Evolutionary conservation across 1,139 yeast genomes (phyloP), one percentile per base, ranked within the genome.

Genomic region (Geotrichum histeridarum): DNA sequence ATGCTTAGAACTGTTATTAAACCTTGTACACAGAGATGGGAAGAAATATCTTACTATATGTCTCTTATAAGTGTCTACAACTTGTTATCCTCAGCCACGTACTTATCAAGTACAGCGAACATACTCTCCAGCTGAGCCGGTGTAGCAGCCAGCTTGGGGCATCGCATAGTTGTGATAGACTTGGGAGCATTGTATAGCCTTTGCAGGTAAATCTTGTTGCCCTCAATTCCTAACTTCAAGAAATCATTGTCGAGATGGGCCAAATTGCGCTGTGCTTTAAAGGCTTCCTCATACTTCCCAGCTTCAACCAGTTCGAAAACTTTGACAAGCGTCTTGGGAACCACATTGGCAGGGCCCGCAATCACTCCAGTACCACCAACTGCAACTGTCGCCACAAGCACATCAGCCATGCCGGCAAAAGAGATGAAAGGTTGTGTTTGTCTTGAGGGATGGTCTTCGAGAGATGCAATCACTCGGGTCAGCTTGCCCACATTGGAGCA

Each of bases 341-440:
- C 74, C 8, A 74, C 63, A 47, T 72, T 75, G 9, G 78, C 75
- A 33, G 76, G 64, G 0, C 78, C 79, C 55, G 75, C 77, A 60
- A 76, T 74, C 30, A 76, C 70, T 30, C 79, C 79, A 45, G 61
- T 63, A 17, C 70, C 65, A n/a, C 77, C 77, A n/a, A 73, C 73
- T 1, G 73, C 60, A 46, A 74, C 56, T 2, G 77, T 69, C 8
- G 78, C 78, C 42, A 75, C 62, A 51, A 76, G 63, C 31, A 74
- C 71, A 61, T 76, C 79, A 8, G 77, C 77, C 51, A 74, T 66
- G 1, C 79, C 79, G 15, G 78, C 72, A 57, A 75, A 70, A 14
- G 72, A 71, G 38, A 67, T 60, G 62, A 75, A 75, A 9, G 41
- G 49, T n/a, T 36, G 74, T 1, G 41, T 15, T 11, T 45, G 35